Percentiles rank a stretch among this genome's conserved stretches.
phyloP scores from a whole-genome alignment of 78 protist species.

The slime mould (Dictyostelium discoideum) region DNA sequence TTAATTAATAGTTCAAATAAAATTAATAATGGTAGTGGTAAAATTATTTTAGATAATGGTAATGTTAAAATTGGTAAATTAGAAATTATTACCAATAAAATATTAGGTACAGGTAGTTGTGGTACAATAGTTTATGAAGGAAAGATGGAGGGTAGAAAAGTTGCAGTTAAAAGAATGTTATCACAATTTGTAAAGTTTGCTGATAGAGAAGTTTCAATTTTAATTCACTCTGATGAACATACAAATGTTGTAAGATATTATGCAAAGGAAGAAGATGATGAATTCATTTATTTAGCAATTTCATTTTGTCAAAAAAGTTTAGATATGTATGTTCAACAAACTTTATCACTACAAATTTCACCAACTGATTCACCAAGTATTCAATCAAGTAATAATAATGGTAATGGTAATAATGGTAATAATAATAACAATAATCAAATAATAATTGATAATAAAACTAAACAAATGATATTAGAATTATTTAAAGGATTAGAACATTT shows the following conservation, averaged over 20 bases:
- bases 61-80: conserved; percentile 57
- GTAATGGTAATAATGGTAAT: background rate
- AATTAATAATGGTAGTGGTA: background rate
- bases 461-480: conserved; percentile 81
- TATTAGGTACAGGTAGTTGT: conserved; percentile 88
- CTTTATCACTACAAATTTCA: background rate
- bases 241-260: conserved; percentile 88
- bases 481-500: conserved; percentile 85
- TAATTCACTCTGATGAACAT: conserved; percentile 85
- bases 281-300: conserved; percentile 86
- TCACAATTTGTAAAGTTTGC: conserved; percentile 84
- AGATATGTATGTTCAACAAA: conserved; percentile 10
- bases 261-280: conserved; percentile 78
- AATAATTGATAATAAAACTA: conserved; percentile 66
- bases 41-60: conserved; percentile 62
- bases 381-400: background rate
- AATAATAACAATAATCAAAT: background rate
- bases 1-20: background rate
- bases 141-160: conserved; percentile 81
- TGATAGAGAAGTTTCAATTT: conserved; percentile 81
- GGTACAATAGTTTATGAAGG: conserved; percentile 93
- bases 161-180: conserved; percentile 91
- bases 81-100: background rate
- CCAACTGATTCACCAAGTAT: background rate
- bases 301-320: conserved; percentile 53